Percentiles rank a stretch among this genome's conserved stretches.
These are phyloP conservation scores for Metschnikowia colocasiae DNA, from an alignment of 805 yeast species.

Conservation along the genomic window DNA sequence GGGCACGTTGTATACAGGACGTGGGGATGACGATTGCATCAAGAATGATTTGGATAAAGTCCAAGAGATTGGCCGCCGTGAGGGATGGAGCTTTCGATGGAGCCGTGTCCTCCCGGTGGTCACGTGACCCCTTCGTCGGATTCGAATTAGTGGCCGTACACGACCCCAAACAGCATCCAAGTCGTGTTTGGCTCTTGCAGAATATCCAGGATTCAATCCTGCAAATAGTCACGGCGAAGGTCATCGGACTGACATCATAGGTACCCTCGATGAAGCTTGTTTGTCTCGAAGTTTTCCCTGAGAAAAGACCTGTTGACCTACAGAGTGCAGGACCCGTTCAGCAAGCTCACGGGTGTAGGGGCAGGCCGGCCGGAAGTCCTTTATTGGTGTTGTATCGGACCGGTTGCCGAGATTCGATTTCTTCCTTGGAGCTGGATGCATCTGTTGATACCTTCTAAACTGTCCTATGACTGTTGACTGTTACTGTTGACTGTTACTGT, in stretches of 20 bases:
- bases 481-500: no score
- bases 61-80: slow-evolving; percentile 28
- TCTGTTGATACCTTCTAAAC: no score
- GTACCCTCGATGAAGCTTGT: neutral
- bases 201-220: no score
- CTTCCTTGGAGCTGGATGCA: neutral
- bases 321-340: neutral
- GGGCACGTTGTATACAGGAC: slow-evolving; percentile 22
- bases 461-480: no score
- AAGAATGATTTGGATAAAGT: slow-evolving; percentile 28
- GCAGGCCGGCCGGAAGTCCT: neutral
- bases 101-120: neutral
- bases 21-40: slow-evolving; percentile 28
- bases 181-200: neutral
- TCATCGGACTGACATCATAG: neutral
- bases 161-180: neutral
- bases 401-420: neutral
- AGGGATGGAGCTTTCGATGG: slow-evolving; percentile 13
- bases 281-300: no score
- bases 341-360: neutral
- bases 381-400: neutral
- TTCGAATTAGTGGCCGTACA: neutral
- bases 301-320: neutral
- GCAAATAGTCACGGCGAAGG: neutral
- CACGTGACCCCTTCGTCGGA: neutral